A percentile compares a stretch with the other conserved stretches of the same genome.
Conservation (phyloP, 345 rosid genomes). For the Pugionium cornutum region DNA sequence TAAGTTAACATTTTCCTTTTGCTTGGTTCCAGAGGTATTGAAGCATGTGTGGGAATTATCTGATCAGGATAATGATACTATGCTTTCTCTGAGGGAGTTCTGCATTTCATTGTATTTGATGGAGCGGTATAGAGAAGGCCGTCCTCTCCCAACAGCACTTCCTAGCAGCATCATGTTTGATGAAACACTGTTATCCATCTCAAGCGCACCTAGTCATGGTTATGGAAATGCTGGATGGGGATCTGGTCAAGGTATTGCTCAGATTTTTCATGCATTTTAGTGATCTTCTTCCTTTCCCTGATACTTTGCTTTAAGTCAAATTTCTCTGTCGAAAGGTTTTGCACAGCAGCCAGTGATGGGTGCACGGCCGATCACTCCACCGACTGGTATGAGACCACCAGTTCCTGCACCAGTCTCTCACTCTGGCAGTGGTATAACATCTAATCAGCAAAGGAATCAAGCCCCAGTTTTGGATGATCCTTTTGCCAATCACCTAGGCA, state of each 20-base stretch:
- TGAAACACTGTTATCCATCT: conserved; percentile 82
- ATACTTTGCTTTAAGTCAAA: conserved; percentile 18
- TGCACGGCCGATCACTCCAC: conserved; percentile 54
- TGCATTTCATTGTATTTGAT: conserved; percentile 93
- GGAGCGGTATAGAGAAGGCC: conserved; percentile 96
- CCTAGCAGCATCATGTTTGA: conserved; percentile 83
- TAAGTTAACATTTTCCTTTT: conserved; percentile 30
- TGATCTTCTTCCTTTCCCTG: conserved; percentile 29
- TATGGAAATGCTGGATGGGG: conserved; percentile 83
- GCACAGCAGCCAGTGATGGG: conserved; percentile 63
- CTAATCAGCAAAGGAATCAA: conserved; percentile 58
- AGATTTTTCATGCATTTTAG: conserved; percentile 28
- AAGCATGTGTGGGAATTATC: conserved; percentile 99
- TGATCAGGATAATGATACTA: conserved; percentile 97
- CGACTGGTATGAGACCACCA: conserved; percentile 71
- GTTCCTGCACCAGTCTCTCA: conserved; percentile 49
- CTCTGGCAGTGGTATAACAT: conserved; percentile 43
- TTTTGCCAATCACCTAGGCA: conserved; percentile 56
- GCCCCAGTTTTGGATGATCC: conserved; percentile 56
- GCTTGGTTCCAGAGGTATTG: conserved; percentile 66
- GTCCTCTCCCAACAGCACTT: conserved; percentile 76
- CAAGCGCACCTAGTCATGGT: conserved; percentile 64
- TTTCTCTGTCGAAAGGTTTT: conserved; percentile 53
- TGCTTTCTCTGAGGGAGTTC: conserved; percentile 98
- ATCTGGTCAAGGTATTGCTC: conserved; percentile 59